phyloP scores from a whole-genome alignment of 768 basidiomycete species.

The Tephrocybe sp. region DNA sequence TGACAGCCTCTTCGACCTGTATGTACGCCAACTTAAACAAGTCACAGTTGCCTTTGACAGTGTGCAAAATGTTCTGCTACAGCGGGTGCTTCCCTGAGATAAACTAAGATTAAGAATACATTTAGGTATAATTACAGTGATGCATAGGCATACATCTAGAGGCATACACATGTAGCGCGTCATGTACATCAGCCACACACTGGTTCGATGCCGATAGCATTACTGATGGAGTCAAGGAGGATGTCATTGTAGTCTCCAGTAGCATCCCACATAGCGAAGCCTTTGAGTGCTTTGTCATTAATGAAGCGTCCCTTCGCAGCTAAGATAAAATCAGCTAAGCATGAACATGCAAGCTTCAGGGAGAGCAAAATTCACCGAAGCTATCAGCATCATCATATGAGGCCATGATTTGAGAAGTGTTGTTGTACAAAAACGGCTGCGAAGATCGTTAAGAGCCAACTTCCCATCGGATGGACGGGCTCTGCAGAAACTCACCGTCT shows the following conservation, averaged over 20 bases:
- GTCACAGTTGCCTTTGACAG: no score
- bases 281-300: constrained; percentile 47
- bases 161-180: no score
- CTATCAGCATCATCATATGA: constrained; percentile 68
- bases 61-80: no score
- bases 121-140: no score
- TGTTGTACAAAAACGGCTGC: constrained; percentile 70
- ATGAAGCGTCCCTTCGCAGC: constrained; percentile 64
- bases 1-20: no score
- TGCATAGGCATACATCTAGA: no score
- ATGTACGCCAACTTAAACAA: no score
- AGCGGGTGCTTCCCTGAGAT: no score
- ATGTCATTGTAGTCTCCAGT: constrained; percentile 61
- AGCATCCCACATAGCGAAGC: constrained; percentile 70
- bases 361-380: constrained; percentile 36
- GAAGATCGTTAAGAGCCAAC: not conserved
- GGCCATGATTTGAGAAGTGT: constrained; percentile 51
- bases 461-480: constrained; percentile 2
- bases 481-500: constrained; percentile 57
- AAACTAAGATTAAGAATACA: no score
- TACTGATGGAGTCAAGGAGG: constrained; percentile 53
- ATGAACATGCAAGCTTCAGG: not conserved
- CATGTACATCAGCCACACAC: constrained; percentile 14
- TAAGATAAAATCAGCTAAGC: constrained; percentile 16
- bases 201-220: constrained; percentile 32